phyloP scores from a whole-genome alignment of 2,329 filamentous ascomycete genomes.

The Colletotrichum sp. region DNA sequence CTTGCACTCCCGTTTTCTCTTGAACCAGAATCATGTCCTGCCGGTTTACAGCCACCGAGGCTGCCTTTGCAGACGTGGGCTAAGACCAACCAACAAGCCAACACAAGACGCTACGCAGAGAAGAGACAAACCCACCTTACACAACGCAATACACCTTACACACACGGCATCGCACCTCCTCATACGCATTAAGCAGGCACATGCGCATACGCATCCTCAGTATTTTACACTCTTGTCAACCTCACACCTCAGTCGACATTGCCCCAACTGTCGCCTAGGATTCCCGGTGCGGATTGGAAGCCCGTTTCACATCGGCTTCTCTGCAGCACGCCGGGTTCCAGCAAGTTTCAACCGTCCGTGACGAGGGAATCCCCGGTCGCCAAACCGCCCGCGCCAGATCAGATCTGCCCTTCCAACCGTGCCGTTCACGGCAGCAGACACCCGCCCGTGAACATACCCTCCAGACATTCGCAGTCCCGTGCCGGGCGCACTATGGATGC shows the following conservation, averaged over 20 bases:
- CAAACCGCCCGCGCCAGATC: not conserved
- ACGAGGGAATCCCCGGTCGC: constrained; percentile 19
- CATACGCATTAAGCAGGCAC: not conserved
- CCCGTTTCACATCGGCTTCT: constrained; percentile 19
- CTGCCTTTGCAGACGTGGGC: constrained; percentile 16
- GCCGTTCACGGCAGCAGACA: not conserved
- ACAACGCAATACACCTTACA: not conserved
- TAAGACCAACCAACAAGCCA: constrained; percentile 8
- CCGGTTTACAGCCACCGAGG: constrained; percentile 16
- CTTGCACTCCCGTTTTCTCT: not conserved
- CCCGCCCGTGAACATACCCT: not conserved
- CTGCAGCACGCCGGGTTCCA: constrained; percentile 22
- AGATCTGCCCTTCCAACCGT: not conserved
- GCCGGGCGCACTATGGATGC: constrained; percentile 14
- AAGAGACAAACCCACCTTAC: not conserved
- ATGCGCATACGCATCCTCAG: not conserved
- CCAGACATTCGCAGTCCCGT: not conserved
- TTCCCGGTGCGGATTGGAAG: not conserved
- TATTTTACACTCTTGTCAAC: not conserved
- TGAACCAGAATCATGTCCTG: constrained; percentile 10
- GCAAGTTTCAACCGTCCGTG: constrained; percentile 15
- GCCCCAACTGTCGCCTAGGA: not conserved
- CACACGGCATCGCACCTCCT: not conserved
- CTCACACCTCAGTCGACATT: not conserved
- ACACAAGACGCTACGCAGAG: not conserved